Base-by-base conservation (phyloP, 371 early-diverging fungal species). In the Mucor racemosus region DNA sequence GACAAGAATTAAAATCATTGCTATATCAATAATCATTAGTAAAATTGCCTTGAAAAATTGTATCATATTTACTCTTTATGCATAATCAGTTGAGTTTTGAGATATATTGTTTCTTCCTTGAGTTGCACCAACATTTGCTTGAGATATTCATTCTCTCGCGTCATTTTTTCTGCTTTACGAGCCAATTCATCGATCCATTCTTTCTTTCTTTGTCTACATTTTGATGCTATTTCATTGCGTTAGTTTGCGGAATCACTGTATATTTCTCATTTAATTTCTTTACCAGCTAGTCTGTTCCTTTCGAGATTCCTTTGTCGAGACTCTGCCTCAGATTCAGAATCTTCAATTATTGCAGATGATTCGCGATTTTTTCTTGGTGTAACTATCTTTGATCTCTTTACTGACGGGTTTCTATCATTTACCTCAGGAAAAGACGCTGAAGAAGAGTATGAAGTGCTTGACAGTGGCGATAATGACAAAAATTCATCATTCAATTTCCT, bases 171-270 rank as follows among this genome's bases (percentile, higher is more conserved):
- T 7, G 58, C 44, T n/a, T 48, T 62, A 26, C 48, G 44, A n/a
- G 56, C 50, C 13, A 67, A 8, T 26, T 62, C 34, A 13, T 62
- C 62, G n/a, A 67, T 17, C 68, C 68, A 67, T 62, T 67, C 31
- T 19, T 67, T 67, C 34, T 67, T 62, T n/a, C 58, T 10, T 26
- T 67, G 68, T 40, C 68, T 67, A 34, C 68, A 67, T 40, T 67
- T 67, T 7, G 13, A 62, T 34, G 63, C 63, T 67, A 40, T 13
- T 17, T 17, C 0, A 13, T 4, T 15, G n/a, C 14, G 15, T 48
- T 7, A 26, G 19, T 35, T 26, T 17, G 10, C 1, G 14, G 50
- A 0, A 56, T 9, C 13, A 31, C 15, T 17, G n/a, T n/a, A 8
- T 0, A 2, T n/a, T 9, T 44, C 0, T 44, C 4, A 17, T 15